Percentiles rank a stretch among this genome's conserved stretches.
Conservation (phyloP, 1,284 basidiomycete genomes). For the Wolfiporia cocos region DNA sequence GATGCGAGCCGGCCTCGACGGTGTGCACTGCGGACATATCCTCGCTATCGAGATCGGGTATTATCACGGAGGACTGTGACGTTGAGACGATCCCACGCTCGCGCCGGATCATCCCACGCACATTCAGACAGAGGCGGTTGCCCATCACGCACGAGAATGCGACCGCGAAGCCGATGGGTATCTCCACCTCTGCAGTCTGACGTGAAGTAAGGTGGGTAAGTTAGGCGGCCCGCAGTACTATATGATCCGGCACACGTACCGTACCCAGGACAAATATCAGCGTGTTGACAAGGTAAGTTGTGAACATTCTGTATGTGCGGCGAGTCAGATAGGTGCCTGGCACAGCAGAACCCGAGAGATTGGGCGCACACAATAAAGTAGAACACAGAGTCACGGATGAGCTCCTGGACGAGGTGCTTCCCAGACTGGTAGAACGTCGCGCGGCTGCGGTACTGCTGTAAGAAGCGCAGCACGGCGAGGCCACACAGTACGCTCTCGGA, state of each 20-base stretch:
- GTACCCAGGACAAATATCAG: conserved; percentile 43
- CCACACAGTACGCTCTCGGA: conserved; percentile 47
- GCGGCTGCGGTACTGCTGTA: conserved; percentile 31
- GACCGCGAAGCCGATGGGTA: conserved; percentile 50
- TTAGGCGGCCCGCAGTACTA: background rate
- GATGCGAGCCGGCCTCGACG: conserved; percentile 10
- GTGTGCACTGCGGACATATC: conserved; percentile 8
- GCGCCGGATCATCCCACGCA: conserved; percentile 35
- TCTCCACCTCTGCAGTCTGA: conserved; percentile 36
- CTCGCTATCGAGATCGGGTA: conserved; percentile 3
- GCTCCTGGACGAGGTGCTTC: conserved; percentile 37
- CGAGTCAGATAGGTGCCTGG: no score
- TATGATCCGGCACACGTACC: conserved; percentile 25
- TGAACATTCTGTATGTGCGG: conserved; percentile 50
- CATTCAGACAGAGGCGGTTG: conserved; percentile 49
- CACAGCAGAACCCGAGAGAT: conserved; percentile 4
- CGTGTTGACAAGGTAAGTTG: conserved; percentile 46
- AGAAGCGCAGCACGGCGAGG: conserved; percentile 42
- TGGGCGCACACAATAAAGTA: conserved; percentile 47
- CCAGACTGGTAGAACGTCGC: conserved; percentile 35
- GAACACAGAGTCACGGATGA: conserved; percentile 48
- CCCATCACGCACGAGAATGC: conserved; percentile 51
- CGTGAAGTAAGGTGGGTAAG: conserved; percentile 14
- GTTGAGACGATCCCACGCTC: conserved; percentile 1
- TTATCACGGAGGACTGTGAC: no score